Percentiles rank a stretch among this genome's conserved stretches.
Conservation (phyloP, 2,329 filamentous ascomycete genomes). For the Claviceps arundinis region DNA sequence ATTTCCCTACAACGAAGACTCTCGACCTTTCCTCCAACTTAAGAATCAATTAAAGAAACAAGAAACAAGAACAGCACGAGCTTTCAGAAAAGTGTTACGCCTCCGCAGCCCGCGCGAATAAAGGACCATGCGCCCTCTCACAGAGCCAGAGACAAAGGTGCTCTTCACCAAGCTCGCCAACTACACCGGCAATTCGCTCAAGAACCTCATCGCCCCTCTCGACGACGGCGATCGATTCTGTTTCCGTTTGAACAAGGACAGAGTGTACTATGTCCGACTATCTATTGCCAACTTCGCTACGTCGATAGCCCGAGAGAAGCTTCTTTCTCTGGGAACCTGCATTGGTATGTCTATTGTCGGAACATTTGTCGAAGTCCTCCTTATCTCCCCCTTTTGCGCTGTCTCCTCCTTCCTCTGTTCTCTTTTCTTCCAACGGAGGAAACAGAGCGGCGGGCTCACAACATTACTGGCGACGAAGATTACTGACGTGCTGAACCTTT, state of each 20-base stretch:
- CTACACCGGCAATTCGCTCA: slow-evolving; percentile 79
- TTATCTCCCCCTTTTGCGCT: slow-evolving; percentile 2
- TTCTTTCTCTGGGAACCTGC: slow-evolving; percentile 81
- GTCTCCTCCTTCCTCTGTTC: neutral
- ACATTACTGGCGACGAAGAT: neutral
- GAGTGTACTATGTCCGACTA: slow-evolving; percentile 86
- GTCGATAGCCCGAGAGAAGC: slow-evolving; percentile 65
- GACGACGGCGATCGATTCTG: slow-evolving; percentile 67
- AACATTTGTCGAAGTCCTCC: too few species aligned
- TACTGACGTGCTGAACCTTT: neutral
- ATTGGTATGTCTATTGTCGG: slow-evolving; percentile 34
- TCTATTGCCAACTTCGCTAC: slow-evolving; percentile 86
- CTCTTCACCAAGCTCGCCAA: slow-evolving; percentile 88
- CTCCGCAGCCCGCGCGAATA: neutral
- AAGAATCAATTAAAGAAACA: neutral
- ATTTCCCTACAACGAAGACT: neutral
- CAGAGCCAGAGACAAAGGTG: slow-evolving; percentile 64
- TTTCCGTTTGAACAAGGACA: slow-evolving; percentile 68
- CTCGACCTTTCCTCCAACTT: neutral
- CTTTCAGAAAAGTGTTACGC: neutral
- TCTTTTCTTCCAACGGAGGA: neutral
- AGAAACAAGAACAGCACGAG: neutral
- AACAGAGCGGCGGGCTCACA: neutral
- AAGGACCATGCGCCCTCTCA: slow-evolving; percentile 61
- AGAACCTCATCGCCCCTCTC: slow-evolving; percentile 66